Evolutionary conservation across 768 basidiomycete genomes (phyloP).

Genomic region (Hypsizygus marmoreus): DNA sequence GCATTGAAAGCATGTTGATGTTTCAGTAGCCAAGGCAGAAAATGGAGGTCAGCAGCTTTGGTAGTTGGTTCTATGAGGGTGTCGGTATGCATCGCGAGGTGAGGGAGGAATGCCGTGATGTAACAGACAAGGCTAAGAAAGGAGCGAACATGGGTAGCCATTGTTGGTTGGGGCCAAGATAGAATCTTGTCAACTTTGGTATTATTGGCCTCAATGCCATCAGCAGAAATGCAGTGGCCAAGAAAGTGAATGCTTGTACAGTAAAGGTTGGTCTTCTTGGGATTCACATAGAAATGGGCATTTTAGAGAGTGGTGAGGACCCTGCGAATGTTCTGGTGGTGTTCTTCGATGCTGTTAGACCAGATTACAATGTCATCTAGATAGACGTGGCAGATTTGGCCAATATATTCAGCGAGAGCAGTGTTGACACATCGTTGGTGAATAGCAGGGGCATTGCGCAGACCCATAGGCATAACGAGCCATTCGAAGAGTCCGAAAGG

Average conservation of each 20-base stretch:
- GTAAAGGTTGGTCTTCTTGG: conserved; percentile 24
- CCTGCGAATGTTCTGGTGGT: conserved; percentile 19
- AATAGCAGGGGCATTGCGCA: conserved; percentile 25
- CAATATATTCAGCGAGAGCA: conserved; percentile 21
- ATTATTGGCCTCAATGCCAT: conserved; percentile 23
- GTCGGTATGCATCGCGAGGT: conserved; percentile 14
- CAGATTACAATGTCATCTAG: conserved; percentile 47
- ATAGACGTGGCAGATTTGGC: conserved; percentile 44
- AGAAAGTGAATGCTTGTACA: conserved; percentile 22
- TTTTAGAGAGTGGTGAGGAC: conserved; percentile 24
- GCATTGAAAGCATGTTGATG: conserved; percentile 28
- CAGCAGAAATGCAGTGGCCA: conserved; percentile 26
- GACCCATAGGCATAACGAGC: conserved; percentile 24
- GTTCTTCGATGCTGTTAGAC: conserved; percentile 37
- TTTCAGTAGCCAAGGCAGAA: conserved; percentile 19
- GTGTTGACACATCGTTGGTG: conserved; percentile 27
- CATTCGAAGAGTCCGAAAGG: conserved; percentile 38
- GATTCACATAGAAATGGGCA: conserved; percentile 9
- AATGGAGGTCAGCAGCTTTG: background rate
- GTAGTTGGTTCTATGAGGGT: background rate
- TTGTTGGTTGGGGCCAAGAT: conserved; percentile 23
- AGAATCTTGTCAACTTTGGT: conserved; percentile 23
- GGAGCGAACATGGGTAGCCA: conserved; percentile 15
- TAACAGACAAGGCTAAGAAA: conserved; percentile 27
- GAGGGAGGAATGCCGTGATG: conserved; percentile 22